A percentile compares a stretch with the other conserved stretches of the same genome.
Evolutionary conservation across 345 rosid species (phyloP).

Genomic region (Eucalyptus globulus): DNA sequence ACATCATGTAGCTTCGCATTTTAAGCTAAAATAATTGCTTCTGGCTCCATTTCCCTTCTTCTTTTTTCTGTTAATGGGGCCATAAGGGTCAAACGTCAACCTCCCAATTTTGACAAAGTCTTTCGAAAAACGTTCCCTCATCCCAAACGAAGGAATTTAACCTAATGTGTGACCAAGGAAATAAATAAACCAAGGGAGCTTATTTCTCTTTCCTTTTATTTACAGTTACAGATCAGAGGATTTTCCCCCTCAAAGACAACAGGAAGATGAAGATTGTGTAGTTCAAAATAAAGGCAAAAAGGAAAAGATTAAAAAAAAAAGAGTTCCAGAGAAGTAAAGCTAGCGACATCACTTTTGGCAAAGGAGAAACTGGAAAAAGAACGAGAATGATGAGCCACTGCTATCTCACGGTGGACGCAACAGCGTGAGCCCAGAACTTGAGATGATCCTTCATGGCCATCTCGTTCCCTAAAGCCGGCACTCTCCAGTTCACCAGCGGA

Average conservation of each 20-base stretch:
- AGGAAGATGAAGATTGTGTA: background rate
- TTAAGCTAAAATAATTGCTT: background rate
- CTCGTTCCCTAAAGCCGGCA: constrained; percentile 21
- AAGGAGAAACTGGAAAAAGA: background rate
- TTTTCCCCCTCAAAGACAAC: background rate
- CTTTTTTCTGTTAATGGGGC: background rate
- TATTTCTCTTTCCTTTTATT: background rate
- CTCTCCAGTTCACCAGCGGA: constrained; percentile 25
- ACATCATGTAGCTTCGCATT: background rate
- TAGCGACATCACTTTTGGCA: background rate
- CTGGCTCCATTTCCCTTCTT: background rate
- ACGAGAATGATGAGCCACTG: background rate
- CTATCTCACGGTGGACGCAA: constrained; percentile 52
- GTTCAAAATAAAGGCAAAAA: background rate
- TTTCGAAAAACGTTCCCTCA: background rate
- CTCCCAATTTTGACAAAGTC: background rate
- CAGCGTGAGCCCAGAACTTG: constrained; percentile 58
- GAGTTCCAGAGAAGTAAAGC: background rate
- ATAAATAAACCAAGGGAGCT: background rate
- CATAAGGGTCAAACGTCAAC: background rate
- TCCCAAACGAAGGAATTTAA: background rate
- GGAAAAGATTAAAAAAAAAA: background rate
- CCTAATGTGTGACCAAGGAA: background rate
- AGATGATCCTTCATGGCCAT: constrained; percentile 45
- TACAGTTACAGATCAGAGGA: background rate